Evolutionary conservation across 2,329 filamentous ascomycete species (phyloP), one percentile per base, ranked within the genome.

Genomic region (Curvularia verruculosa): DNA sequence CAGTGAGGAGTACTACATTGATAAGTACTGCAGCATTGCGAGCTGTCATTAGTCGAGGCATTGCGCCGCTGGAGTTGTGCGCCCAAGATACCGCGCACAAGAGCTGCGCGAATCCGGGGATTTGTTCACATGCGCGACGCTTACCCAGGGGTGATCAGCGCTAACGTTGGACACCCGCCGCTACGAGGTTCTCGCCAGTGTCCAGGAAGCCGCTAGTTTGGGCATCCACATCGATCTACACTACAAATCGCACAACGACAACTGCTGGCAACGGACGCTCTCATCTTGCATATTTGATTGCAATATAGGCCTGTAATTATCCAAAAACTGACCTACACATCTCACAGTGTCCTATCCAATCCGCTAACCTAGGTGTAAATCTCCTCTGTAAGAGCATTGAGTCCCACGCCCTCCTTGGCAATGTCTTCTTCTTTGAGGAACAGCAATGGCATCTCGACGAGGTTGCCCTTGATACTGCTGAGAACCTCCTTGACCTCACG

Each of bases 401-500:
- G 61, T 21, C 84, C 83, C 68, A 96, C 68, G 0, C 92, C 92
- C 66, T 92, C 86, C 82, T 92, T 88, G 3, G 93, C 94, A 75
- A 97, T 88, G 74, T 97, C 92, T 68, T 91, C 85, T 31, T 92
- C 89, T 68, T 89, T 88, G 74, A 96, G 80, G 80, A 97, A 97
- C 64, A 91, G 82, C 66, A 97, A 80, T 26, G 92, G 92, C 93
- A 97, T 97, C 81, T 96, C 91, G 7, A 97, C 80, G 47, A 82
- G 62, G 18, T 75, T 81, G n/a, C 80, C 80, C 43, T 88, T 87
- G 7, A 93, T 90, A 26, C 67, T 74, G 36, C 61, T 88, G 85
- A 96, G 91, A 70, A 94, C 87, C 49, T 90, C 88, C 69, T 86
- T 86, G 44, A 82, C 78, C 67, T 82, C 78, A 31, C 66, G 63